Evolutionary conservation across 768 basidiomycete species (phyloP).

Genomic region (Boletus patriciae): DNA sequence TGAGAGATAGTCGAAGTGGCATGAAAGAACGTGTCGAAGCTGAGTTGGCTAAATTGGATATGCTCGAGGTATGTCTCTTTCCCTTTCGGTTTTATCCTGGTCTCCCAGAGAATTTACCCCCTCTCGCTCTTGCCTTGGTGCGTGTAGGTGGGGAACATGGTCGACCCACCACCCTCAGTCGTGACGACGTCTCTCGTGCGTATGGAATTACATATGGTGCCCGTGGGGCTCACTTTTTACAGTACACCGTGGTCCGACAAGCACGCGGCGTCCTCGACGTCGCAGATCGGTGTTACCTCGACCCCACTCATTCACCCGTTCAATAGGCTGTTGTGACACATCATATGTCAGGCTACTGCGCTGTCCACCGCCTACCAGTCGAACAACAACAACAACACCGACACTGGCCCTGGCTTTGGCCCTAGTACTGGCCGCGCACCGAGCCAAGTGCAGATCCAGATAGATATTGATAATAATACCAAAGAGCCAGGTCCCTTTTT

Average conservation of each 20-base stretch:
- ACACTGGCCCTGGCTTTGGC: not conserved
- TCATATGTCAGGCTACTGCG: slow-evolving; percentile 32
- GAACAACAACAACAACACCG: not conserved
- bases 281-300: not conserved
- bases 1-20: slow-evolving; percentile 25
- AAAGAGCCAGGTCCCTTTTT: slow-evolving; percentile 31
- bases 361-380: slow-evolving; percentile 8
- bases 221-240: slow-evolving; percentile 39
- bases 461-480: not conserved
- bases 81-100: not conserved
- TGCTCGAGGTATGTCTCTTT: slow-evolving; percentile 16
- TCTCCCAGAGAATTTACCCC: not conserved
- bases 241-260: slow-evolving; percentile 28
- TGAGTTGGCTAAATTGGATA: slow-evolving; percentile 25
- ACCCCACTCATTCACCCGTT: slow-evolving; percentile 16
- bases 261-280: not conserved
- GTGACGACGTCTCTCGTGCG: slow-evolving; percentile 36
- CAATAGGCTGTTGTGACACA: slow-evolving; percentile 22
- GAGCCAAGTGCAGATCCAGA: not conserved
- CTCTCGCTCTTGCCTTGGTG: not conserved
- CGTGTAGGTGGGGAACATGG: slow-evolving; percentile 4
- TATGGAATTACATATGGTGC: slow-evolving; percentile 36
- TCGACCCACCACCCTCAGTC: slow-evolving; percentile 20
- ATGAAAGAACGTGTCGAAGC: slow-evolving; percentile 27
- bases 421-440: not conserved